These are phyloP conservation scores for Peronospora destructor DNA, from an alignment of 352 stramenopile species.

Conservation along the genomic window DNA sequence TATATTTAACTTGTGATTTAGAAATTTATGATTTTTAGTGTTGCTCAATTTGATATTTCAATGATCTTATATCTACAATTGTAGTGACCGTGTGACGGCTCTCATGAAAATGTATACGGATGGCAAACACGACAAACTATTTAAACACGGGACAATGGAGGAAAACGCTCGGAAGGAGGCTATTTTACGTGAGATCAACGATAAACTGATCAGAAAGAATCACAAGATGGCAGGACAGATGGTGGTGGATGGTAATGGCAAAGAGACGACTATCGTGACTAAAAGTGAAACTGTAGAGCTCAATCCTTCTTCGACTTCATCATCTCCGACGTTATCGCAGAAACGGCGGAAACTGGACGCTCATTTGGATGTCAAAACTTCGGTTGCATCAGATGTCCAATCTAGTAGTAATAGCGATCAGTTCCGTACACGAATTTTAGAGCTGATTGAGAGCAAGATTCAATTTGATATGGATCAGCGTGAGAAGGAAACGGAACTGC, in stretches of 20 bases:
- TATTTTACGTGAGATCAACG: conserved; percentile 57
- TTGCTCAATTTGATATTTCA: not conserved
- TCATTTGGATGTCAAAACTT: not conserved
- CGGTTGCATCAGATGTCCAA: conserved; percentile 3
- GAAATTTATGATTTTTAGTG: not conserved
- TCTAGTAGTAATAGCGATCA: conserved; percentile 29
- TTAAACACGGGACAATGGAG: conserved; percentile 67
- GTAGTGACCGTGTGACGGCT: conserved; percentile 63
- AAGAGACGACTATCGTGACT: conserved; percentile 11
- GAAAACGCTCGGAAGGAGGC: conserved; percentile 63
- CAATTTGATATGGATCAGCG: conserved; percentile 81
- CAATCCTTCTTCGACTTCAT: not conserved
- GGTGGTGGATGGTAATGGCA: conserved; percentile 15
- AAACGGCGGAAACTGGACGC: conserved; percentile 29
- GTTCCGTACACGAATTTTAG: conserved; percentile 57
- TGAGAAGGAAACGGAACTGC: conserved; percentile 64
- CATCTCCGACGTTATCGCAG: conserved; percentile 5
- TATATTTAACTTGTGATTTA: not conserved
- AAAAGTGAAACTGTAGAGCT: conserved; percentile 14
- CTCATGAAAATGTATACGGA: conserved; percentile 76
- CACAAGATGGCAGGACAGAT: conserved; percentile 34
- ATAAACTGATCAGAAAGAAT: conserved; percentile 41
- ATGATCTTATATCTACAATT: not conserved
- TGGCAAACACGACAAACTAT: conserved; percentile 78
- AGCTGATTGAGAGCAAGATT: conserved; percentile 76